Conservation (phyloP, 169 alveolate genomes). For the Neospora caninum region DNA sequence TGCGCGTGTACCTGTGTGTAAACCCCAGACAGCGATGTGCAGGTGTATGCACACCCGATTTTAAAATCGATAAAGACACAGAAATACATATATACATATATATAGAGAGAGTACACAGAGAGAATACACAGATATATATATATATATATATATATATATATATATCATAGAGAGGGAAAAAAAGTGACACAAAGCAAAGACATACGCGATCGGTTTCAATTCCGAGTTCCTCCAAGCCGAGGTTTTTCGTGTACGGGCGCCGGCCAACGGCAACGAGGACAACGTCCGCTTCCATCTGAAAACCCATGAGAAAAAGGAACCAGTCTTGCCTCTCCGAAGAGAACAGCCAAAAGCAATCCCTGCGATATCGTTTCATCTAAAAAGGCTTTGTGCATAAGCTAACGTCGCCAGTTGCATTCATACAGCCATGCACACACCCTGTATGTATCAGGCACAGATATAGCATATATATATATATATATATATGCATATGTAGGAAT, state of each 20-base stretch:
- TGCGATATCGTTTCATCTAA: too few relatives aligned
- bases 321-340: too few relatives aligned
- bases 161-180: background rate
- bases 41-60: too few relatives aligned
- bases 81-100: too few relatives aligned
- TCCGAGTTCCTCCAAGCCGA: conserved; percentile 91
- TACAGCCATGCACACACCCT: too few relatives aligned
- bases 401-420: too few relatives aligned
- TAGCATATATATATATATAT: background rate
- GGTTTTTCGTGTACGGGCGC: conserved; percentile 92
- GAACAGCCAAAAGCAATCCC: too few relatives aligned
- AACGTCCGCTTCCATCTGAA: conserved; percentile 66
- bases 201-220: conserved; percentile 85
- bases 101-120: background rate
- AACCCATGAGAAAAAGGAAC: background rate
- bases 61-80: too few relatives aligned
- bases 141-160: background rate
- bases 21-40: too few relatives aligned
- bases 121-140: background rate
- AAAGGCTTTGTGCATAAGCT: too few relatives aligned
- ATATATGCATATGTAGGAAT: background rate
- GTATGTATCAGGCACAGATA: background rate
- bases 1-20: too few relatives aligned
- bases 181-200: background rate
- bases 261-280: conserved; percentile 97